Evolutionary conservation across 495 filamentous ascomycete genomes (phyloP), one percentile per base, ranked within the genome.

Genomic region (Glonium stellatum): DNA sequence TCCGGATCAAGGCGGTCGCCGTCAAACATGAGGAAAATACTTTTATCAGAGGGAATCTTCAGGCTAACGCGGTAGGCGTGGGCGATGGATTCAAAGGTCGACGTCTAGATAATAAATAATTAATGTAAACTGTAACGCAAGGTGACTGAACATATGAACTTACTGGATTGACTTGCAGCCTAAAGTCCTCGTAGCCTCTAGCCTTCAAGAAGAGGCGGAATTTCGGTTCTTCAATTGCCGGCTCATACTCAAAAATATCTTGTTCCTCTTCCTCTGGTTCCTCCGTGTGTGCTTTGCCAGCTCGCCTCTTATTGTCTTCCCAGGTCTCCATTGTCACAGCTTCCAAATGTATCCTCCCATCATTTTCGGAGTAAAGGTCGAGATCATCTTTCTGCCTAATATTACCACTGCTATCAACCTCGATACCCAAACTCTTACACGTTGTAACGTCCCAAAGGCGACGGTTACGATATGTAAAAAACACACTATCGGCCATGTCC

Each of bases 401-500:
- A 54, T 69, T 54, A 62, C 75, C 75, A 11, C 74, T 50, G n/a
- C 60, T 62, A 55, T 78, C 76, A 4, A 80, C 69, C 13, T 65
- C 76, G 34, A 84, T 79, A 31, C 78, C 87, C 55, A 87, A 77
- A 34, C 85, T 85, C 51, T 77, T 81, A 62, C 88, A 87, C 5
- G 85, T 91, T 23, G 86, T 88, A 34, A 84, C 77, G 58, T 87
- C 82, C 64, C 84, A 95, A 1, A 96, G 68, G 59, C 84, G 82
- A 49, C 82, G 83, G 8, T 83, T 81, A 54, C 83, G 86, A 87
- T 90, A 96, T 1, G 88, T 92, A 15, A 97, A 71, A 64, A 90
- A 87, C 9, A 96, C 73, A 6, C 74, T 68, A 22, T 71, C 70
- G 15, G 79, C 73, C 42, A 77, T 59, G 9, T 77, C 77, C 1